Base-by-base conservation (phyloP, 441 rosid species). In the Adansonia gregorii region DNA sequence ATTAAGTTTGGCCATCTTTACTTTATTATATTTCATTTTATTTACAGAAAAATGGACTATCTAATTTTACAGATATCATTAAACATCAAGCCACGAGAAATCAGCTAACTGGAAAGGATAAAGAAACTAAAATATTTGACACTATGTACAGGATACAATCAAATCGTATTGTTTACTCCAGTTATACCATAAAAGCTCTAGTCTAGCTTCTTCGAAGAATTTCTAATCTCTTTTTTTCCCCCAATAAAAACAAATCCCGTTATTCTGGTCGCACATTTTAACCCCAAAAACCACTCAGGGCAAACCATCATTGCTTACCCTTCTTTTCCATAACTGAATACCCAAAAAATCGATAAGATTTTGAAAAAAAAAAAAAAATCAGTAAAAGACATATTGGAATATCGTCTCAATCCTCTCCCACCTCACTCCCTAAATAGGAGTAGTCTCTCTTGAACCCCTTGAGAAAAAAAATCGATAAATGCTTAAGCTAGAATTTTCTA, bases 271-370 rank as follows among this genome's bases (percentile, higher is more conserved):
- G 39, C 48, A 2, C 43, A 65, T 35, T 35, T 65, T 65, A n/a
- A n/a, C 69, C 48, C 11, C 22, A 65, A 65, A 65, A 2, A 3
- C 2, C 22, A 8, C 12, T 35, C 20, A 39, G 22, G 8, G 17
- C 24, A 65, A 65, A 65, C 69, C 20, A 39, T 39, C 67, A 64
- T 35, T 64, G 11, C 48, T 27, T 43, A 17, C 49, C 52, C 71
- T 17, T 43, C 17, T 66, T 66, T 46, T 9, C 15, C 51, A n/a
- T 24, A 31, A 27, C 17, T 27, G 41, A 24, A 31, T 1, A 31
- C 43, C 17, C 1, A 35, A 64, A 64, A 64, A 15, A 9, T 35
- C 19, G 12, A 20, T 58, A 58, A 58, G 31, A 20, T 58, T 58
- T 58, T 22, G 51, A 3, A 27, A 27, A 27, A 27, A 58, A 58